Percentiles rank a stretch among this genome's conserved stretches.
Evolutionary conservation across 306 rosid genomes (phyloP).

Genomic region (Rosa rugosa): DNA sequence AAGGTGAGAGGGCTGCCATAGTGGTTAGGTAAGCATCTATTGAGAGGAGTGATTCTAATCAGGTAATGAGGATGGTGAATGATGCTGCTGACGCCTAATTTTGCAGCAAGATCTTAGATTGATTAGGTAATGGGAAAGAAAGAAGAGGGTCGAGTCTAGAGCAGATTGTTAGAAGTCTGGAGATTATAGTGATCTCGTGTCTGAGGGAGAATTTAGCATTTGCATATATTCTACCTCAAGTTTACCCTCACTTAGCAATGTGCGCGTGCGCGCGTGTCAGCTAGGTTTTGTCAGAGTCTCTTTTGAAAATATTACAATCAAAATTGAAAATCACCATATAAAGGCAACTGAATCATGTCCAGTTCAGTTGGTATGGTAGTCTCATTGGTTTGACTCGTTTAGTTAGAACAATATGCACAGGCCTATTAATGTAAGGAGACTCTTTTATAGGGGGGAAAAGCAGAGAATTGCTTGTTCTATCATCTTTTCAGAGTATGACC

Average conservation of each 20-base stretch:
- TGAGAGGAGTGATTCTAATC: not conserved
- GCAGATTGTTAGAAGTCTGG: not conserved
- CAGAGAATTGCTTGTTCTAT: not conserved
- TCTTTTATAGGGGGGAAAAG: not conserved
- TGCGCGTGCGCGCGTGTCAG: too few species aligned
- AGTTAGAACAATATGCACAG: not conserved
- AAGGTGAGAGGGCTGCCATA: not conserved
- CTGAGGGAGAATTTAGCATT: not conserved
- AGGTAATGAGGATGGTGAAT: not conserved
- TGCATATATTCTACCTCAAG: not conserved
- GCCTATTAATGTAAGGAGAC: not conserved
- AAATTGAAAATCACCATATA: not conserved
- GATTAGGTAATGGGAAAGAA: not conserved
- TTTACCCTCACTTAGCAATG: not conserved
- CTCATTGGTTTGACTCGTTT: not conserved
- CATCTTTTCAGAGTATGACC: conserved; percentile 2
- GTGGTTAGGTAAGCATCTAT: not conserved
- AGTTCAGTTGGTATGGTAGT: not conserved
- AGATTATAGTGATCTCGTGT: not conserved
- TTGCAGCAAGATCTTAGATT: not conserved
- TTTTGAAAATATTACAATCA: not conserved
- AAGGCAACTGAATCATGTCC: not conserved
- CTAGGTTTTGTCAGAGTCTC: not conserved
- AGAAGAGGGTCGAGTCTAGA: not conserved
- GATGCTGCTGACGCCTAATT: not conserved